Conservation (phyloP, 2,329 filamentous ascomycete genomes). For the Sclerotinia nivalis region DNA sequence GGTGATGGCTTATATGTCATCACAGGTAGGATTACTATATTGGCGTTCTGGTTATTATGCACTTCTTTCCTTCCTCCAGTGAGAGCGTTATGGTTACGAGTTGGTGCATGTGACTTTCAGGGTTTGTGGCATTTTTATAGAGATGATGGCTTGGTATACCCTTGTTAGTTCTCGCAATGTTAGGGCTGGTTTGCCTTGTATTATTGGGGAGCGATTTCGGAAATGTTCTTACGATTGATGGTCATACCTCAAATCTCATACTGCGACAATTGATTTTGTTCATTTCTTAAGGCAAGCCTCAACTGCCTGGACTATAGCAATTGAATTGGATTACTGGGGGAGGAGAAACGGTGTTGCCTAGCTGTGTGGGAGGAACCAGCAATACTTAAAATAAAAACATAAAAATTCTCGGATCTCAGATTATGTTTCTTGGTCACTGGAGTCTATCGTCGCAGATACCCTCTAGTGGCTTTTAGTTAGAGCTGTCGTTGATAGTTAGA, state of each 20-base stretch:
- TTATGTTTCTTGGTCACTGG: conserved; percentile 16
- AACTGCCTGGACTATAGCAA: conserved; percentile 12
- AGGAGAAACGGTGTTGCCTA: conserved; percentile 8
- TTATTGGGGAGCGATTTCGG: conserved; percentile 21
- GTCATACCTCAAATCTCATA: conserved; percentile 18
- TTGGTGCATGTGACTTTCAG: conserved; percentile 18
- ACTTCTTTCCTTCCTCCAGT: conserved; percentile 15
- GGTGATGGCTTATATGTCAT: conserved; percentile 19
- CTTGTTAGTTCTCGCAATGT: conserved; percentile 20
- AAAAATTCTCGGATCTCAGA: conserved; percentile 20
- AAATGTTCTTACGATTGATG: conserved; percentile 21
- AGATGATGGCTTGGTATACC: conserved; percentile 24
- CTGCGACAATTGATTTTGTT: conserved; percentile 16
- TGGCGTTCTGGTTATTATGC: conserved; percentile 21
- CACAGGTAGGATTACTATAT: neutral
- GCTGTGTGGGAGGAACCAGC: conserved; percentile 8
- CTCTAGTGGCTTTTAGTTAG: neutral
- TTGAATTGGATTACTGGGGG: conserved; percentile 20
- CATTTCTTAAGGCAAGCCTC: conserved; percentile 14
- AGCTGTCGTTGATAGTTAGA: conserved; percentile 6
- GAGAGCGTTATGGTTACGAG: conserved; percentile 21
- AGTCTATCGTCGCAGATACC: conserved; percentile 14
- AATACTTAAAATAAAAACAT: conserved; percentile 16
- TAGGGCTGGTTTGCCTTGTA: conserved; percentile 22
- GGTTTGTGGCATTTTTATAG: conserved; percentile 22